Conservation (phyloP, 1,284 basidiomycete species). For the Malassezia globosa region DNA sequence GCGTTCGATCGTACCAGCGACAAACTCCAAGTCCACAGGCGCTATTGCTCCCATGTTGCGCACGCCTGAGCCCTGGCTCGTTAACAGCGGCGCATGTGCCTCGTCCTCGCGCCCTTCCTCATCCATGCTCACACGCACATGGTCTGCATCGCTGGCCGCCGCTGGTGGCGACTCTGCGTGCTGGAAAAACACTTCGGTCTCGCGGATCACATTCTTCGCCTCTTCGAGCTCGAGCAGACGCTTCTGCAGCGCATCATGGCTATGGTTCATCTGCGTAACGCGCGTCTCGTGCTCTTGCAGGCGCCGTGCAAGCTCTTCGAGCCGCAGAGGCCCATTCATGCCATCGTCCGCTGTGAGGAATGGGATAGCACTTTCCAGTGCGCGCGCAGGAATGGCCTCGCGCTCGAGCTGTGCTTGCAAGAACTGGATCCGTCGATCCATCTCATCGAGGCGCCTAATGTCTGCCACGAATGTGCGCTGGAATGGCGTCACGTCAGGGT, state of each 20-base stretch:
- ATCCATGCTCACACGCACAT: slow-evolving; percentile 71
- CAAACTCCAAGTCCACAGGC: slow-evolving; percentile 69
- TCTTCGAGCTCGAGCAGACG: slow-evolving; percentile 79
- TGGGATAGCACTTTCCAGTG: slow-evolving; percentile 46
- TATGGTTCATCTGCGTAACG: slow-evolving; percentile 81
- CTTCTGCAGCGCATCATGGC: slow-evolving; percentile 78
- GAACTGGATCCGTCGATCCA: slow-evolving; percentile 84
- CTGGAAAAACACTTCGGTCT: slow-evolving; percentile 94
- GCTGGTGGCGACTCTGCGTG: slow-evolving; percentile 69
- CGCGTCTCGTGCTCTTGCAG: slow-evolving; percentile 78
- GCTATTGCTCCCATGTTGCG: slow-evolving; percentile 34
- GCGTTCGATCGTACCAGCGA: slow-evolving; percentile 92
- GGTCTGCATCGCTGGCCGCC: slow-evolving; percentile 49
- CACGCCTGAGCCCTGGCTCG: slow-evolving; percentile 56
- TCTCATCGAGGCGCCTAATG: slow-evolving; percentile 86
- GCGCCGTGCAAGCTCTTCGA: slow-evolving; percentile 83
- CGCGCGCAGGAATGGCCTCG: slow-evolving; percentile 63
- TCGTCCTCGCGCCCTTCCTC: slow-evolving; percentile 47
- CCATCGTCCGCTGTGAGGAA: slow-evolving; percentile 51
- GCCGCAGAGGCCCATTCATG: slow-evolving; percentile 61
- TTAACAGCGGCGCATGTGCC: slow-evolving; percentile 74
- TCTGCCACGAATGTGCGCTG: slow-evolving; percentile 96
- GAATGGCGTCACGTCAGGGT: slow-evolving; percentile 88
- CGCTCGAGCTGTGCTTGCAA: slow-evolving; percentile 74
- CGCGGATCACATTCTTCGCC: slow-evolving; percentile 74